Conservation (phyloP, 2,329 filamentous ascomycete species). For the Fusarium sp. region DNA sequence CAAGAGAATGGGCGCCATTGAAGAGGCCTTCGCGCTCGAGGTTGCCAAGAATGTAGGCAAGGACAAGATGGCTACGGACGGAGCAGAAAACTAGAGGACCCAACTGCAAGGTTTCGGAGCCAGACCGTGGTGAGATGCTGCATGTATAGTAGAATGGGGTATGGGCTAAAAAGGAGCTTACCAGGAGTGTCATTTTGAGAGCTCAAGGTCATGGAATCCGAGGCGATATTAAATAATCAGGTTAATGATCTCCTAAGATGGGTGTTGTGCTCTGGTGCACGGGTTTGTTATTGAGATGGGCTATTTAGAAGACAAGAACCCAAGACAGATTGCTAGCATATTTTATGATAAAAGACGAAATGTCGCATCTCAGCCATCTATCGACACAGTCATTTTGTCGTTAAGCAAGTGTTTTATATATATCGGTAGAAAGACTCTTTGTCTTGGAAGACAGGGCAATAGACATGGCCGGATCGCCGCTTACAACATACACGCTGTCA, state of each 20-base stretch:
- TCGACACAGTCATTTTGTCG: background rate
- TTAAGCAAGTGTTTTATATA: background rate
- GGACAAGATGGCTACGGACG: slow-evolving; percentile 40
- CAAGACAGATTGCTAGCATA: background rate
- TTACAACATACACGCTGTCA: background rate
- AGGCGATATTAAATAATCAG: background rate
- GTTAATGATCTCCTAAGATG: background rate
- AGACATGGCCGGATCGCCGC: background rate
- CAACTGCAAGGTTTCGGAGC: slow-evolving; percentile 32
- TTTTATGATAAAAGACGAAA: background rate
- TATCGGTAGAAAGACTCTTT: background rate
- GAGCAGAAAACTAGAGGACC: slow-evolving; percentile 38
- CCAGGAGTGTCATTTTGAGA: background rate
- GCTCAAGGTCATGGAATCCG: background rate
- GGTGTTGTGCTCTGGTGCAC: background rate
- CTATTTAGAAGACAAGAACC: background rate
- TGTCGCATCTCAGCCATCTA: background rate
- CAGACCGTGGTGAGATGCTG: background rate
- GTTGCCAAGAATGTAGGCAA: slow-evolving; percentile 45
- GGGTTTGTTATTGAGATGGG: background rate
- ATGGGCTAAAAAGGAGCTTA: slow-evolving; percentile 26
- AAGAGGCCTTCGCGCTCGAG: slow-evolving; percentile 75
- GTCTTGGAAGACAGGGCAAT: background rate
- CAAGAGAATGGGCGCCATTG: slow-evolving; percentile 82
- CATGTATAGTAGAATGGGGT: slow-evolving; percentile 30